These are phyloP conservation scores for Polyporus tsugae DNA, from an alignment of 1,284 basidiomycete species.

Conservation along the genomic window DNA sequence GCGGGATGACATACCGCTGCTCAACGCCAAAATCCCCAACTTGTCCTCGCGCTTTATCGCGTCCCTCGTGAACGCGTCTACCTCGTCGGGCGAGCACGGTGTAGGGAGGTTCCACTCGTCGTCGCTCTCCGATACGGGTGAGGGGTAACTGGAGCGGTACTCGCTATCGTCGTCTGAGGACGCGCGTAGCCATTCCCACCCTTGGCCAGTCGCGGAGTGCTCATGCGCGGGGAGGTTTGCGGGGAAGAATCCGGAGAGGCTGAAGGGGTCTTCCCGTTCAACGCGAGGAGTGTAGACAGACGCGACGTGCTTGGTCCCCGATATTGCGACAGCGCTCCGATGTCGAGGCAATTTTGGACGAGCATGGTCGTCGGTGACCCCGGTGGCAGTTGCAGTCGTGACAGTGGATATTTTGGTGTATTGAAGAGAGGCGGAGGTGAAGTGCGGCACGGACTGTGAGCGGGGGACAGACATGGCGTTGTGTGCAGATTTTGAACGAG, in stretches of 20 bases:
- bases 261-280: conserved; percentile 55
- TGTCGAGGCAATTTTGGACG: conserved; percentile 34
- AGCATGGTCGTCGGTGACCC: conserved; percentile 11
- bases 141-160: conserved; percentile 33
- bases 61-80: conserved; percentile 39
- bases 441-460: conserved; percentile 40
- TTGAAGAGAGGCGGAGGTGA: conserved; percentile 21
- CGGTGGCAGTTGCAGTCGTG: conserved; percentile 18
- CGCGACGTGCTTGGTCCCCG: conserved; percentile 13
- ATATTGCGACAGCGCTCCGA: conserved; percentile 33
- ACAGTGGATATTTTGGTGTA: conserved; percentile 21
- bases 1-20: conserved; percentile 40
- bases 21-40: conserved; percentile 53
- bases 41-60: conserved; percentile 57
- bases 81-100: conserved; percentile 34
- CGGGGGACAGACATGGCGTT: conserved; percentile 39
- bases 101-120: conserved; percentile 35
- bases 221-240: conserved; percentile 39
- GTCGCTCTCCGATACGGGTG: conserved; percentile 37
- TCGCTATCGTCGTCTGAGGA: conserved; percentile 37
- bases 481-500: conserved; percentile 13
- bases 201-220: conserved; percentile 37
- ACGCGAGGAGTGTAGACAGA: conserved; percentile 31
- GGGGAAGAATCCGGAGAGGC: conserved; percentile 59
- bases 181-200: conserved; percentile 52